Evolutionary conservation across 106 monocot species (phyloP), one percentile per base, ranked within the genome.

Genomic region (Dioscorea zingiberensis): DNA sequence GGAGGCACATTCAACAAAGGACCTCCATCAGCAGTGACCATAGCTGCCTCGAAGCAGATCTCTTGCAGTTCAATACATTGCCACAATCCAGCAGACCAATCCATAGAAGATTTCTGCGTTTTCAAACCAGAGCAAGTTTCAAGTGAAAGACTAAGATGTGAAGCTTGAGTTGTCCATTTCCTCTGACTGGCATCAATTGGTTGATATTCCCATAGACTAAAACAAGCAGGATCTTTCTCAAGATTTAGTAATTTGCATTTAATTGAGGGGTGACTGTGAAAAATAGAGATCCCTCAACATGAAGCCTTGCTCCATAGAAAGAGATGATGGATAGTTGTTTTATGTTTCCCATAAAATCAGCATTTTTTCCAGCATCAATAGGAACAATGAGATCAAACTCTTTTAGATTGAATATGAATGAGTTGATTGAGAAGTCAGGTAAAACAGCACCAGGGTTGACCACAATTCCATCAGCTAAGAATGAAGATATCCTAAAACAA

Each of bases 171-270:
- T n/a, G 69, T 70, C 86, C 85, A 92, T 64, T 92, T 98, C 45
- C 67, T 84, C 70, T 92, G 92, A 72, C 97, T 92, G 22, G 97
- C 88, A 86, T 98, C 97, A 67, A 93, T 76, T 16, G 97, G 97
- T 69, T 98, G 92, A 61, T 72, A 75, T 4, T 76, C 79, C 97
- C 97, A 98, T 2, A 98, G 78, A 67, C 79, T 72, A 73, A 98
- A 98, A 56, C 97, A 98, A 67, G 91, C 83, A 64, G 97, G 92
- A 81, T 98, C 97, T 73, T 77, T 86, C 3, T 89, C 92, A 53
- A 98, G 71, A 74, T 98, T 92, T 53, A 98, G 84, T 65, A 98
- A 76, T 47, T 75, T 76, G 65, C 92, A 98, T 62, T 75, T 92
- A 46, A 84, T 17, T 67, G 86, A 77, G 25, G 97, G n/a, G 97